Base-by-base conservation (phyloP, 1,284 basidiomycete species). In the Sphagnurus paluster region DNA sequence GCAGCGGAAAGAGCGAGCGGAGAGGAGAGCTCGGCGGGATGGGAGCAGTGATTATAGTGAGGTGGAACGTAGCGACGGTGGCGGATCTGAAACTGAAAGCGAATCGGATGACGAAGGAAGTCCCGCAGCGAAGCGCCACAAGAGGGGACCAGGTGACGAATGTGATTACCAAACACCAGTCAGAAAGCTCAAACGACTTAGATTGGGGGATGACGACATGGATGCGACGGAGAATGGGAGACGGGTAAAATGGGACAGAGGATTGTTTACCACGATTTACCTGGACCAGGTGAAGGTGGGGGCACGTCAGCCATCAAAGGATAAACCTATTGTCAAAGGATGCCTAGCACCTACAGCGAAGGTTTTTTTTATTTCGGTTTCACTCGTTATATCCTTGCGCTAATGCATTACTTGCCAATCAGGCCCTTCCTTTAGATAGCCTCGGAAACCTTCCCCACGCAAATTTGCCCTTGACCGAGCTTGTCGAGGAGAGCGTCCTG, bases 161-260 rank as follows among this genome's bases (percentile, higher is more conserved):
- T 89, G 87, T 55, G 90, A 91, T 54, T 93, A 88, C 56, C 74
- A 76, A 58, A 86, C 84, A 2, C 88, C 72, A 34, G 66, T 71
- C 54, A 78, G 77, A 19, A 70, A 71, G 28, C 66, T 60, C 11
- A 66, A 66, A 49, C 45, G 43, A 55, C 65, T 42, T 63, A 67
- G 72, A 44, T 71, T 66, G 16, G 61, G 63, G 40, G 56, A 66
- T 40, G 52, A 55, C 1, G 70, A 70, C 37, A 68, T 64, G 4
- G 63, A 55, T 10, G 57, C 50, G 40, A 54, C 46, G 34, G 60
- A 60, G 46, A 63, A 69, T 39, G 67, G 66, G 56, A 81, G 81
- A 60, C 70, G 77, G 35, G 90, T 94, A 20, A 86, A 84, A 62
- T 94, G 91, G 91, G 80, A 92, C 63, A 76, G 74, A 43, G 84